Base-by-base conservation (phyloP, 768 basidiomycete species). In the Rhodotorula babjevae region DNA sequence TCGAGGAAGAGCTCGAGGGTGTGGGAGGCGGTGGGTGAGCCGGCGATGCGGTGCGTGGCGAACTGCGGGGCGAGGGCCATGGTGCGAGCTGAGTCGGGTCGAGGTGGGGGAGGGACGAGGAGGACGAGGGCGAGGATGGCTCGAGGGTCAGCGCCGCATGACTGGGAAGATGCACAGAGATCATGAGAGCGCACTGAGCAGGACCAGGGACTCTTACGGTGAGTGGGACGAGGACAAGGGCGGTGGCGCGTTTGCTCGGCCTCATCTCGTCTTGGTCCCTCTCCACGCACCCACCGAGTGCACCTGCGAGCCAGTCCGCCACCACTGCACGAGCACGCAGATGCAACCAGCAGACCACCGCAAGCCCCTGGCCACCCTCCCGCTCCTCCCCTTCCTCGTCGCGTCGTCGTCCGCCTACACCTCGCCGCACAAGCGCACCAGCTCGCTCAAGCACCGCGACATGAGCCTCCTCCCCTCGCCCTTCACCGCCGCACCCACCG, bases 41-140 rank as follows among this genome's bases (percentile, higher is more conserved):
- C 75, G 44, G 72, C 52, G 15, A 63, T 46, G 66, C 72, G 75
- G 47, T 49, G 47, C 7, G 71, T 73, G 2, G 47, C 68, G 53
- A 72, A 75, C 58, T 65, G 61, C 14, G 71, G 71, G 18, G 71
- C 74, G 53, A 75, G 67, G 29, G 65, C 65, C 71, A 72, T 72
- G 25, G 15, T 23, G 29, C 5, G 44, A 7, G 44, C 44, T 12
- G 12, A 15, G 14, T 23, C 4, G 11, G 25, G 58, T 8, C 57
- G 58, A 60, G 59, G 25, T 19, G 16, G n/a, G 40, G 59, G 15
- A 1, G 40, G 25, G 42, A 60, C 12, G 29, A 29, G 40, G n/a
- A 21, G 15, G 16, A 33, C 12, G 29, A 55, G n/a, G 53, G 21
- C 27, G 15, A 8, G 27, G 53, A 15, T 3, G n/a, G 29, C 10